Percentiles rank a stretch among this genome's conserved stretches.
phyloP scores from a whole-genome alignment of 805 yeast species.

The Ogataea pignaliae region DNA sequence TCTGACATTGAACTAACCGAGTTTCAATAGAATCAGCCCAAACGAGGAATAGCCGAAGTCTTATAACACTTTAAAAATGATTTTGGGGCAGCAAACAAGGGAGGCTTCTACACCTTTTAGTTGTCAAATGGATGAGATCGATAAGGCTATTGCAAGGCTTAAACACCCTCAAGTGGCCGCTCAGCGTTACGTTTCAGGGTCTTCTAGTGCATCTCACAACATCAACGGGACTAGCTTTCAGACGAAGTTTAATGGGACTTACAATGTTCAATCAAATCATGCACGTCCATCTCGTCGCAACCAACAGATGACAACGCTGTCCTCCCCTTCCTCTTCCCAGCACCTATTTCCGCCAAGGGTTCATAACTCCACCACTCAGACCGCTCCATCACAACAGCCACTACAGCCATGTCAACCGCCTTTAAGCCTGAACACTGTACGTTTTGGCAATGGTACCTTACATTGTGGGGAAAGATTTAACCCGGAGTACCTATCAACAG shows the following conservation, averaged over 20 bases:
- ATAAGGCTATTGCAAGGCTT: background rate
- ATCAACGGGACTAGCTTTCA: background rate
- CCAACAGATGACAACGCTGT: background rate
- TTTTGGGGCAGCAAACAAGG: too few relatives aligned
- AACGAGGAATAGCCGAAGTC: too few relatives aligned
- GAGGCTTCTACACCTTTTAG: conserved; percentile 4
- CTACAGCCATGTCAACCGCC: background rate
- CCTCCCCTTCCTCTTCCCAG: background rate
- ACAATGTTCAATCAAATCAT: background rate
- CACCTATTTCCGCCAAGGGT: background rate
- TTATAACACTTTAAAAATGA: too few relatives aligned
- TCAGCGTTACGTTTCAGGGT: background rate
- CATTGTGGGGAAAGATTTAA: too few relatives aligned
- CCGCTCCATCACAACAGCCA: too few relatives aligned
- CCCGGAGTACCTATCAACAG: too few relatives aligned
- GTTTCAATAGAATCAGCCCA: too few relatives aligned
- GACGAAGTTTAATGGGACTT: background rate
- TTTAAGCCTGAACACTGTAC: background rate
- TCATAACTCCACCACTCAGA: background rate
- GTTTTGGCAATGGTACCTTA: too few relatives aligned
- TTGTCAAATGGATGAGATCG: conserved; percentile 12
- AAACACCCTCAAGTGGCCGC: too few relatives aligned
- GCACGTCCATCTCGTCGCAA: background rate
- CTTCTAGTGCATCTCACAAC: background rate
- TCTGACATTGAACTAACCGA: too few relatives aligned